phyloP scores from a whole-genome alignment of 164 flowering plant genomes.

The Kalanchoe fedtschenkoi region DNA sequence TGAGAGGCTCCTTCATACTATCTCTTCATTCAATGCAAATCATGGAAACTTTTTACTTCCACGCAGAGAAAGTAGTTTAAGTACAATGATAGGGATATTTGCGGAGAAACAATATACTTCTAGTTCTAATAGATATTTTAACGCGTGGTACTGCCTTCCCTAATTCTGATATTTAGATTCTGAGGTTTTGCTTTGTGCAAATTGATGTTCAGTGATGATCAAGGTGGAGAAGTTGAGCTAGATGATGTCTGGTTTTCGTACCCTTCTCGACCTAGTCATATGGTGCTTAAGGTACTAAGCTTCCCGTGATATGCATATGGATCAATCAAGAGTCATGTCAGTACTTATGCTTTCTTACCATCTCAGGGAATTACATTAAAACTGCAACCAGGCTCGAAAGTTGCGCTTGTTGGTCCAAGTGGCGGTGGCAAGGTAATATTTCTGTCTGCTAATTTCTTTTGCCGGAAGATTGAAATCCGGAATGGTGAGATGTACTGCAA shows the following conservation, averaged over 20 bases:
- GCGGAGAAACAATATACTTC: neutral
- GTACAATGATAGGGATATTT: too few relatives aligned
- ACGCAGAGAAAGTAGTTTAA: too few relatives aligned
- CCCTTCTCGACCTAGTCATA: slow-evolving; percentile 87
- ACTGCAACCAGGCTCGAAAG: slow-evolving; percentile 75
- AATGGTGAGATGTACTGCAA: slow-evolving; percentile 17
- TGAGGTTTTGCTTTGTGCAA: neutral
- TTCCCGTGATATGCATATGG: neutral
- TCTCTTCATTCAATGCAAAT: neutral
- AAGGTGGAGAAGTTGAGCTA: slow-evolving; percentile 79
- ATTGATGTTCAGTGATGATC: slow-evolving; percentile 33
- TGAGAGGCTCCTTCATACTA: neutral
- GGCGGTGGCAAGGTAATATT: slow-evolving; percentile 90
- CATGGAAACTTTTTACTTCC: neutral
- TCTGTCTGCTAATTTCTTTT: neutral
- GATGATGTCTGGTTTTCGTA: slow-evolving; percentile 97
- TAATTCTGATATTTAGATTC: too few relatives aligned
- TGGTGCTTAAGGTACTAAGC: slow-evolving; percentile 74
- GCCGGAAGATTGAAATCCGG: neutral
- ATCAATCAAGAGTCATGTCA: neutral
- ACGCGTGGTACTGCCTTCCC: neutral
- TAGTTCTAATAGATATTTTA: neutral
- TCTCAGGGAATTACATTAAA: slow-evolving; percentile 73
- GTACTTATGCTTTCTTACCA: neutral
- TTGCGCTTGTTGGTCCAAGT: slow-evolving; percentile 98